Conservation (phyloP, 495 filamentous ascomycete genomes). For the Podospora didyma region DNA sequence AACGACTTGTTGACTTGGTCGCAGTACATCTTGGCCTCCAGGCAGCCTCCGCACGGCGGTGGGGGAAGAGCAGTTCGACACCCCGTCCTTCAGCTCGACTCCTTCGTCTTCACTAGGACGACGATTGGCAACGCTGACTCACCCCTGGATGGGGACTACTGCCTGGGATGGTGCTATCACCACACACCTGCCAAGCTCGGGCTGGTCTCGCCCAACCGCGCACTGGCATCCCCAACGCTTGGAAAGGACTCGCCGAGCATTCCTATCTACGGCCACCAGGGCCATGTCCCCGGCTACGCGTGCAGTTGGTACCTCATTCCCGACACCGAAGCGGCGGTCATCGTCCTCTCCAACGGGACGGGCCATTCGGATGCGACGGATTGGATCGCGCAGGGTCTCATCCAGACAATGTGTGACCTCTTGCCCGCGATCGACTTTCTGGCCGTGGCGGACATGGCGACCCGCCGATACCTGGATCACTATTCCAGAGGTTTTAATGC, state of each 20-base stretch:
- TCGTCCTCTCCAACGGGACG: neutral
- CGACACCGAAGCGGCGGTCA: neutral
- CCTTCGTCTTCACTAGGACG: neutral
- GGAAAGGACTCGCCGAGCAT: neutral
- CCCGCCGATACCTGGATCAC: neutral
- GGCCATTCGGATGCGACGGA: neutral
- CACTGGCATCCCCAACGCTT: neutral
- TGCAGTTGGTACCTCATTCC: neutral
- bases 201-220: constrained; percentile 2
- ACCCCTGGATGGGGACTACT: neutral
- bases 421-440: neutral
- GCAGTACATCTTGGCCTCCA: neutral
- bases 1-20: constrained; percentile 1
- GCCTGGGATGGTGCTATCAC: constrained; percentile 1
- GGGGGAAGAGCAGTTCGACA: neutral
- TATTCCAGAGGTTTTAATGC: neutral
- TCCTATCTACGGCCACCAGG: constrained; percentile 4
- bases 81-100: neutral
- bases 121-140: neutral
- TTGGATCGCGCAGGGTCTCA: constrained; percentile 1
- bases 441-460: neutral
- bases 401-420: neutral
- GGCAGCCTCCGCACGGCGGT: neutral
- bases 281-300: neutral
- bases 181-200: constrained; percentile 1